phyloP scores from a whole-genome alignment of 306 rosid species.

The Prosopis cineraria region DNA sequence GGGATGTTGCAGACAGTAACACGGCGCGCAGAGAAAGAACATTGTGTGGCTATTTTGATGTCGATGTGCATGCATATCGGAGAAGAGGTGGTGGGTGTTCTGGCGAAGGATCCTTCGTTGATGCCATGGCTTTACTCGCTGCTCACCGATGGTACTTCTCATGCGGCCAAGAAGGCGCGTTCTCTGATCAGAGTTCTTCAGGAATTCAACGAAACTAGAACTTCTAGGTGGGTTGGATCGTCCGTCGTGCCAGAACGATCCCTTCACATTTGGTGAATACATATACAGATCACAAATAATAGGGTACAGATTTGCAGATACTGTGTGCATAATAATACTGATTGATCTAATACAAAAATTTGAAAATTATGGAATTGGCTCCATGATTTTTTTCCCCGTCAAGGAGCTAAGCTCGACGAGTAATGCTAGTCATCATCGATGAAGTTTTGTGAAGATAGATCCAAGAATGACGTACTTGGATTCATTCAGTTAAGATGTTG shows the following conservation, averaged over 20 bases:
- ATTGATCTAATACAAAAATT: background rate
- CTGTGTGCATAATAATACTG: slow-evolving; percentile 2
- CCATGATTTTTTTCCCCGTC: slow-evolving; percentile 28
- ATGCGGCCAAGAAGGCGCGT: slow-evolving; percentile 67
- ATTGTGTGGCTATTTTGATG: slow-evolving; percentile 58
- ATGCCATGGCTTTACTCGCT: slow-evolving; percentile 66
- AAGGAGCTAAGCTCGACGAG: slow-evolving; percentile 39
- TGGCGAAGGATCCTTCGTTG: slow-evolving; percentile 51
- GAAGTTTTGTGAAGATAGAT: background rate
- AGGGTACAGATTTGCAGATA: background rate
- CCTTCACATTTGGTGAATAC: slow-evolving; percentile 44
- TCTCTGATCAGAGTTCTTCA: slow-evolving; percentile 67
- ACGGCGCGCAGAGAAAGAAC: slow-evolving; percentile 53
- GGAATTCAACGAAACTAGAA: slow-evolving; percentile 48
- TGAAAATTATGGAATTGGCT: slow-evolving; percentile 44
- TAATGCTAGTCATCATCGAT: slow-evolving; percentile 6
- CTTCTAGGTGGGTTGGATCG: slow-evolving; percentile 41
- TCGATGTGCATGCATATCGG: slow-evolving; percentile 67
- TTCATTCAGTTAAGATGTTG: background rate
- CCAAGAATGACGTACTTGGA: background rate
- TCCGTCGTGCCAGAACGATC: slow-evolving; percentile 37
- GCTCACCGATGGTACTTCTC: slow-evolving; percentile 54
- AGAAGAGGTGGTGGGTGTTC: slow-evolving; percentile 47
- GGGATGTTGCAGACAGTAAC: slow-evolving; percentile 37
- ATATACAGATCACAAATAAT: background rate